Percentiles rank a stretch among this genome's conserved stretches.
Conservation (phyloP, 306 rosid genomes). For the Adenanthera pavonina region DNA sequence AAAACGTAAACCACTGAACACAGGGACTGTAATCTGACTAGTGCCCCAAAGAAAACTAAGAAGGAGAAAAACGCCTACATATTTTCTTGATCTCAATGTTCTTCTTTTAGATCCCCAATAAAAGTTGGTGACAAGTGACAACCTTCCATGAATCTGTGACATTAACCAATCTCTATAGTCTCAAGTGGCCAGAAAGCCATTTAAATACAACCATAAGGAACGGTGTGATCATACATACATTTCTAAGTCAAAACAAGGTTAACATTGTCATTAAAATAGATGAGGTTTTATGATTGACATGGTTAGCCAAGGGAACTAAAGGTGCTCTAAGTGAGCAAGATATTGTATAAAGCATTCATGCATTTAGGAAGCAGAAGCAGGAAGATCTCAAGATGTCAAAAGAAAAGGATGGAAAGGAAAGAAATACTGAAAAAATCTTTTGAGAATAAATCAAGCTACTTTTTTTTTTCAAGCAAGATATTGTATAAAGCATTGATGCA, state of each 20-base stretch:
- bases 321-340: background rate
- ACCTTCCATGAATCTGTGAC: background rate
- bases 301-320: background rate
- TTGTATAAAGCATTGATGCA: no score
- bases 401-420: background rate
- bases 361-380: slow-evolving; percentile 19
- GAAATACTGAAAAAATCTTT: background rate
- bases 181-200: background rate
- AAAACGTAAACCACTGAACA: background rate
- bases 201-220: background rate
- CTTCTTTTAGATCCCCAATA: background rate
- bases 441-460: background rate
- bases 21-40: background rate
- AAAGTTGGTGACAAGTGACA: background rate
- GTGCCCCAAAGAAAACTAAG: background rate
- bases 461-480: no score
- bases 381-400: slow-evolving; percentile 13
- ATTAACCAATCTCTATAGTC: background rate
- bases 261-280: background rate
- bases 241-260: slow-evolving; percentile 4
- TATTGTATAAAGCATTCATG: background rate
- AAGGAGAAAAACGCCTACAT: no score
- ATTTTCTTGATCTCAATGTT: background rate
- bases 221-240: background rate
- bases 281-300: slow-evolving; percentile 14